These are phyloP conservation scores for Conticribra weissflogii DNA, from an alignment of 108 stramenopile species.

Conservation along the genomic window DNA sequence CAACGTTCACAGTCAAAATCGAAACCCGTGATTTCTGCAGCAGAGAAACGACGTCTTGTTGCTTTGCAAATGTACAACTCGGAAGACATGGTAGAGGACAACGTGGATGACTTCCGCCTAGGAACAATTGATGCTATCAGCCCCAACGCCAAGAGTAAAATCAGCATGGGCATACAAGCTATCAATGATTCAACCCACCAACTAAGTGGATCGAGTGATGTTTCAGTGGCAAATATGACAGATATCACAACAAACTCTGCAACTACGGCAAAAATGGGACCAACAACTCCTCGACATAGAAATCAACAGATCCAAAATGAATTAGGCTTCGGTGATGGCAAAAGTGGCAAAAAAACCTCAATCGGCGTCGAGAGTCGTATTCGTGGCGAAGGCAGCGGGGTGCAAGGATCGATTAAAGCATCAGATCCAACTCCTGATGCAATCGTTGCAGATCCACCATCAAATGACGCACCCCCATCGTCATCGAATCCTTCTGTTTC, in stretches of 20 bases:
- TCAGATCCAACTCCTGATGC: too few species aligned
- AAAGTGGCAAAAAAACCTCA: too few species aligned
- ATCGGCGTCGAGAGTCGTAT: too few species aligned
- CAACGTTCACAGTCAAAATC: too few species aligned
- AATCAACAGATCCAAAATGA: too few species aligned
- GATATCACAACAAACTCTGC: constrained; percentile 43
- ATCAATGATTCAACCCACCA: too few species aligned
- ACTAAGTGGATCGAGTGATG: too few species aligned
- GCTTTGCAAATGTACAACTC: constrained; percentile 50
- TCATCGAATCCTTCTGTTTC: neutral
- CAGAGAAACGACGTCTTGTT: constrained; percentile 35
- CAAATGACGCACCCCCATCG: neutral
- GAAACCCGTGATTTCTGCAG: too few species aligned
- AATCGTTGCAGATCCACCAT: constrained; percentile 1
- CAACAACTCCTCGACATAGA: neutral
- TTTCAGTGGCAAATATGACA: constrained; percentile 27
- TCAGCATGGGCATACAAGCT: too few species aligned
- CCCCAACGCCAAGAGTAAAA: constrained; percentile 1
- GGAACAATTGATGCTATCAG: constrained; percentile 39
- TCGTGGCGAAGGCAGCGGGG: too few species aligned
- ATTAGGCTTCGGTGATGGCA: too few species aligned
- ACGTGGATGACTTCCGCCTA: constrained; percentile 41
- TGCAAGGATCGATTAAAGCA: too few species aligned
- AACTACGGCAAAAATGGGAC: constrained; percentile 44
- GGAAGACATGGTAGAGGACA: constrained; percentile 46